Conservation (phyloP, 306 rosid species). For the Elaeagnus macrophylla region DNA sequence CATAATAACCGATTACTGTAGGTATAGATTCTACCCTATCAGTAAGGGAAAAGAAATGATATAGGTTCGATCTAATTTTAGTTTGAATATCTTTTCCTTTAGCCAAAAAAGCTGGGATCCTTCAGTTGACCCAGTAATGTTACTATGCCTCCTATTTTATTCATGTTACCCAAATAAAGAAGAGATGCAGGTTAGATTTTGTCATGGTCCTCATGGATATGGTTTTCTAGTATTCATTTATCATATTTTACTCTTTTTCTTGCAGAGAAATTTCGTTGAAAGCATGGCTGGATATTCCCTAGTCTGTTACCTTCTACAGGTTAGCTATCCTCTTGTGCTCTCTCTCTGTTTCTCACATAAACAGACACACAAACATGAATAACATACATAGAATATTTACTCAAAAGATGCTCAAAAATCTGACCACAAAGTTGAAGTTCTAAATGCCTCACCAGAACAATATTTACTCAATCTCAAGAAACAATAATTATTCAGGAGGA, state of each 20-base stretch:
- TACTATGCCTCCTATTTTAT: not conserved
- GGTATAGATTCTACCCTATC: not conserved
- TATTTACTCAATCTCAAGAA: no score
- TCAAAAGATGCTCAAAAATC: no score
- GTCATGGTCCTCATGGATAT: not conserved
- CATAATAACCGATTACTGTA: not conserved
- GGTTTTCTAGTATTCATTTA: not conserved
- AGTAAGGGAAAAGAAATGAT: no score
- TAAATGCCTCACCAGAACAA: no score
- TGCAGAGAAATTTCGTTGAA: constrained; percentile 96
- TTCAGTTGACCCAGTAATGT: not conserved
- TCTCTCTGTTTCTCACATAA: not conserved
- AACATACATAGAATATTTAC: no score
- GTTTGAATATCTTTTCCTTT: not conserved
- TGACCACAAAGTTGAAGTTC: no score
- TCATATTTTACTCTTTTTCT: constrained; percentile 2
- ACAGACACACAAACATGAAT: no score
- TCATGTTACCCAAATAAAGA: not conserved
- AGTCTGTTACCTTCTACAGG: constrained; percentile 97
- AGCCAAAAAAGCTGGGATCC: not conserved
- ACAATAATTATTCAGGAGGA: no score
- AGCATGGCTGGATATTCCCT: constrained; percentile 99
- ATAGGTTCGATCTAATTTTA: not conserved
- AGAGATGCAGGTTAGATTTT: not conserved
- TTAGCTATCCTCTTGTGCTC: constrained; percentile 16